A percentile compares a stretch with the other conserved stretches of the same genome.
Conservation (phyloP, 306 rosid species). For the Purshia tridentata region DNA sequence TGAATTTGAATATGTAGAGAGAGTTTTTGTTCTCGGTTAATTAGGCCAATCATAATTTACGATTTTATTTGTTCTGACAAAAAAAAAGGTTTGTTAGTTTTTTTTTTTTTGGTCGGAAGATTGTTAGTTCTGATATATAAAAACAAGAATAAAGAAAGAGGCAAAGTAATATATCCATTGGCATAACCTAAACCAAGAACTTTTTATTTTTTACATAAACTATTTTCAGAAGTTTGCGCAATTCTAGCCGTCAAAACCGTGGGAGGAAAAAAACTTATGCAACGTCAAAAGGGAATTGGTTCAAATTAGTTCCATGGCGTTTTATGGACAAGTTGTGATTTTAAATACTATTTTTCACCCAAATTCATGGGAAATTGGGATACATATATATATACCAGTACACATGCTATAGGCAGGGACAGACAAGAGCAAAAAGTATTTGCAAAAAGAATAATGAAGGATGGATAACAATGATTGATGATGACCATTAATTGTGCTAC, state of each 20-base stretch:
- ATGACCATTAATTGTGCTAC: not conserved
- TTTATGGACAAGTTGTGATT: not conserved
- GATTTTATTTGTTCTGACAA: no score
- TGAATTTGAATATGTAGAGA: no score
- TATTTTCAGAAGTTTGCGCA: constrained; percentile 1
- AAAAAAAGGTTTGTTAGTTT: no score
- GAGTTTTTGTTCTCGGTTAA: no score
- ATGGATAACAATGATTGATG: constrained; percentile 6
- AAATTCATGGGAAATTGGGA: not conserved
- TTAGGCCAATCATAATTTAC: no score
- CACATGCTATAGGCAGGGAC: not conserved
- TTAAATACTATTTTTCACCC: not conserved
- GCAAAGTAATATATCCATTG: no score
- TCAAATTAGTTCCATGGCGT: not conserved
- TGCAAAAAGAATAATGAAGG: not conserved
- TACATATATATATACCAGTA: not conserved
- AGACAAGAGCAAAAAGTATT: not conserved
- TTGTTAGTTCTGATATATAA: no score
- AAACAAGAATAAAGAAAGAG: no score
- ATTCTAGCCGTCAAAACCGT: not conserved
- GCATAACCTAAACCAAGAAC: no score
- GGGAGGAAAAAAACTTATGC: not conserved
- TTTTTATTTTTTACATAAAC: not conserved
- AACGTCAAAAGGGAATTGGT: constrained; percentile 6
- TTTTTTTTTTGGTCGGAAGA: no score